phyloP scores from a whole-genome alignment of 805 yeast species.

The Starmerella geochares region DNA sequence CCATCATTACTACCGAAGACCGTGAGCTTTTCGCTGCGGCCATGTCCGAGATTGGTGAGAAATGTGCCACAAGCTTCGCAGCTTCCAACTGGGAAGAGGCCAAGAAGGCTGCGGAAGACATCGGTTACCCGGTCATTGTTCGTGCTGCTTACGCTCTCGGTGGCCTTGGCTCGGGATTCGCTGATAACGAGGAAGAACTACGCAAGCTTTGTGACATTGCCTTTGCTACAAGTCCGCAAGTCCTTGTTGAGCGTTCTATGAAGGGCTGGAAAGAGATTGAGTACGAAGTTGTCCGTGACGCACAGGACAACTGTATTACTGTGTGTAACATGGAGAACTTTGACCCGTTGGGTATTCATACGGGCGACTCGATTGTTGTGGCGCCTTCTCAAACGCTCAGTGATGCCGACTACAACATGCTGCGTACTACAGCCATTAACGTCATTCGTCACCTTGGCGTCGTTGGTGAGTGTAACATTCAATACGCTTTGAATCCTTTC shows the following conservation, averaged over 20 bases:
- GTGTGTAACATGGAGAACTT: constrained; percentile 99
- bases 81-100: constrained; percentile 77
- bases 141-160: constrained; percentile 97
- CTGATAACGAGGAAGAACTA: constrained; percentile 75
- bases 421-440: constrained; percentile 93
- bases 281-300: constrained; percentile 97
- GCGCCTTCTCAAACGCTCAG: constrained; percentile 97
- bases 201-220: constrained; percentile 79
- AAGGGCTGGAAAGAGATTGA: constrained; percentile 99
- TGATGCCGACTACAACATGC: constrained; percentile 95
- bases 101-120: constrained; percentile 65
- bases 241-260: constrained; percentile 88
- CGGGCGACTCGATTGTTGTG: constrained; percentile 97
- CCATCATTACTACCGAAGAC: constrained; percentile 95
- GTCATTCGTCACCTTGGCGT: constrained; percentile 96
- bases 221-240: constrained; percentile 92
- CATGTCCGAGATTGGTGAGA: constrained; percentile 89
- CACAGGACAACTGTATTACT: constrained; percentile 93
- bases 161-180: constrained; percentile 97
- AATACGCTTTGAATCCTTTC: constrained; percentile 88
- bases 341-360: constrained; percentile 96
- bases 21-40: constrained; percentile 91
- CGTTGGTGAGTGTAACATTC: constrained; percentile 98
- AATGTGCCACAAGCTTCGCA: constrained; percentile 88
- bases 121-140: constrained; percentile 91